Conservation (phyloP, 2,329 filamentous ascomycete species). For the Cordyceps pruinosa region DNA sequence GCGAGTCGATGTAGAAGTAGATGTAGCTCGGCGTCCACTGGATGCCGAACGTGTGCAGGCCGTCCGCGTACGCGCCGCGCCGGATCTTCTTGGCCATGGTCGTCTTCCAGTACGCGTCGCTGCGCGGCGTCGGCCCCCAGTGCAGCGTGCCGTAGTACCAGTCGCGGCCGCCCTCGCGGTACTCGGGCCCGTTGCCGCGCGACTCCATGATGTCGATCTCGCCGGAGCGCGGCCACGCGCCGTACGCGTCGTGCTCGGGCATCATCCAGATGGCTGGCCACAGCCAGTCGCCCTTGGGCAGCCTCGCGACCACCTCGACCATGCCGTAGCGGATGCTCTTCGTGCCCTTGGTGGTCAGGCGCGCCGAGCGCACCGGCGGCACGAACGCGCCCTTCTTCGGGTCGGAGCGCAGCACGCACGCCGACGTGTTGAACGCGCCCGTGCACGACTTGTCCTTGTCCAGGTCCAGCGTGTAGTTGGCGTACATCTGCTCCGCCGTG, state of each 20-base stretch:
- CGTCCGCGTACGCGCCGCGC: constrained; percentile 32
- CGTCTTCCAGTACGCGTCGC: constrained; percentile 29
- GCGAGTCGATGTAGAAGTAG: constrained; percentile 45
- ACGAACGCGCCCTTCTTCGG: constrained; percentile 38
- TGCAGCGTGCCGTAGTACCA: constrained; percentile 38
- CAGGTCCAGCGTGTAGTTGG: constrained; percentile 39
- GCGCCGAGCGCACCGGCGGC: constrained; percentile 41
- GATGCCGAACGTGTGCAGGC: constrained; percentile 45
- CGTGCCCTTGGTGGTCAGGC: constrained; percentile 39
- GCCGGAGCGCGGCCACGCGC: constrained; percentile 43
- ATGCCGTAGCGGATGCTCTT: constrained; percentile 40
- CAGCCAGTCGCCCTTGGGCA: constrained; percentile 48
- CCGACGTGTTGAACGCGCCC: constrained; percentile 21
- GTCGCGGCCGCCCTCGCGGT: constrained; percentile 37
- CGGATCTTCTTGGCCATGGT: constrained; percentile 26
- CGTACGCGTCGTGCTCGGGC: constrained; percentile 40
- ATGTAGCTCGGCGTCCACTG: constrained; percentile 47
- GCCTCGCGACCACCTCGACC: constrained; percentile 46
- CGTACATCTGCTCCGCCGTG: constrained; percentile 30
- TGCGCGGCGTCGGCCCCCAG: constrained; percentile 33
- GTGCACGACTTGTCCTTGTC: constrained; percentile 37
- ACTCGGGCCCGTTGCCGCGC: constrained; percentile 37
- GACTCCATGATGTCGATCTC: constrained; percentile 48
- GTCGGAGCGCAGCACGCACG: constrained; percentile 36
- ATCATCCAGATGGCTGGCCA: constrained; percentile 49